Evolutionary conservation across 352 stramenopile species (phyloP).

Genomic region (Blastocystis sp.): DNA sequence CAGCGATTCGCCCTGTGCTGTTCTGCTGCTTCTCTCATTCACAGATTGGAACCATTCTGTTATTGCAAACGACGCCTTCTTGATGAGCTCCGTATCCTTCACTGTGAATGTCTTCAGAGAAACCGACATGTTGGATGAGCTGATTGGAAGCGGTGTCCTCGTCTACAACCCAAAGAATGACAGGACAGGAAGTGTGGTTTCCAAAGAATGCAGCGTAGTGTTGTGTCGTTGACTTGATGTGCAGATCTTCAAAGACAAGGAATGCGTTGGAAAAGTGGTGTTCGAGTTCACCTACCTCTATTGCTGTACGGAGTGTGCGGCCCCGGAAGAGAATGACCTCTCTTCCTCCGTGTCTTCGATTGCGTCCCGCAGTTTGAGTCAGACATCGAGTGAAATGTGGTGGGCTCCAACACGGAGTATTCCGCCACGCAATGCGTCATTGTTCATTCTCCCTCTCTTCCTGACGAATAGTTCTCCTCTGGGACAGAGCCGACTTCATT

Average conservation of each 20-base stretch:
- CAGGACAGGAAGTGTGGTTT: too few relatives aligned
- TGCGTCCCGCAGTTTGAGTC: too few relatives aligned
- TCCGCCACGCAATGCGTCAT: too few relatives aligned
- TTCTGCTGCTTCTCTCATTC: neutral
- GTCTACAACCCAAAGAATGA: too few relatives aligned
- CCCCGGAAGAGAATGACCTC: neutral
- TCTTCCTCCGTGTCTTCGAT: too few relatives aligned
- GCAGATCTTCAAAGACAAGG: neutral
- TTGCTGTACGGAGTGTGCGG: neutral
- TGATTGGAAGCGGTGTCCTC: neutral
- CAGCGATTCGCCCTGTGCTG: neutral
- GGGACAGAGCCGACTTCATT: too few relatives aligned
- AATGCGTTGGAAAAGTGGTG: neutral
- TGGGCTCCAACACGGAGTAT: too few relatives aligned
- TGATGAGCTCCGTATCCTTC: neutral
- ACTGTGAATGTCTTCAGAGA: conserved; percentile 13
- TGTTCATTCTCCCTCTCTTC: too few relatives aligned
- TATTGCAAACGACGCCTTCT: neutral
- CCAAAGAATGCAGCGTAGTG: neutral
- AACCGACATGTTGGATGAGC: neutral
- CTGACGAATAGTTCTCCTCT: too few relatives aligned
- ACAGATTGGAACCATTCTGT: neutral
- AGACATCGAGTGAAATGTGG: too few relatives aligned
- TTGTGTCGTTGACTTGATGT: neutral
- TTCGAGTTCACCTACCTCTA: neutral